Conservation (phyloP, 305 asterid genomes). For the Solanum hybrid region DNA sequence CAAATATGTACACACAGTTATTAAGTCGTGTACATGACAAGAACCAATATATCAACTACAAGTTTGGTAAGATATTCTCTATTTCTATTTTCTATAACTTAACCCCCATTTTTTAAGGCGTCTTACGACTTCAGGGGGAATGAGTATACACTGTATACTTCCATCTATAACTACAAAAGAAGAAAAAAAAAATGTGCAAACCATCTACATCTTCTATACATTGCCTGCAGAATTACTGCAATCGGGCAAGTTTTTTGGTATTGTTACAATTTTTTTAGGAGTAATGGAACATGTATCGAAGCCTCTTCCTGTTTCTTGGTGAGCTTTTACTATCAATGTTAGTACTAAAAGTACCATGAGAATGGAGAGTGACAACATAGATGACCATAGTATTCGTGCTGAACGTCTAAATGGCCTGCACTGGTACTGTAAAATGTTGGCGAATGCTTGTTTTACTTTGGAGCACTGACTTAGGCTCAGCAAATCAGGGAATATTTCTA, state of each 20-base stretch:
- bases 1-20: background rate
- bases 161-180: background rate
- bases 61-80: background rate
- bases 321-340: conserved; percentile 30
- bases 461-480: conserved; percentile 30
- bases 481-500: conserved; percentile 36
- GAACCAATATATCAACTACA: background rate
- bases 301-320: conserved; percentile 24
- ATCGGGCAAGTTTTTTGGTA: background rate
- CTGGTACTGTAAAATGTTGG: conserved; percentile 21
- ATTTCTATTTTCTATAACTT: background rate
- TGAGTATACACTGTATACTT: background rate
- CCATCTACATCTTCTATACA: background rate
- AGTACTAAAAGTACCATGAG: conserved; percentile 28
- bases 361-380: conserved; percentile 33
- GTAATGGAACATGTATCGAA: conserved; percentile 18
- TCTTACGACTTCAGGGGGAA: conserved; percentile 5
- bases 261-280: conserved; percentile 5
- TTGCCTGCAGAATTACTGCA: background rate
- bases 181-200: background rate
- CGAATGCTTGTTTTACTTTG: conserved; percentile 27
- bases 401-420: conserved; percentile 33
- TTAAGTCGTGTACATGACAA: background rate
- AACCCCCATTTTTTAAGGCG: background rate
- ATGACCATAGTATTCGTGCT: conserved; percentile 26